phyloP scores from a whole-genome alignment of 2,329 filamentous ascomycete species.

The Fusarium sp. region DNA sequence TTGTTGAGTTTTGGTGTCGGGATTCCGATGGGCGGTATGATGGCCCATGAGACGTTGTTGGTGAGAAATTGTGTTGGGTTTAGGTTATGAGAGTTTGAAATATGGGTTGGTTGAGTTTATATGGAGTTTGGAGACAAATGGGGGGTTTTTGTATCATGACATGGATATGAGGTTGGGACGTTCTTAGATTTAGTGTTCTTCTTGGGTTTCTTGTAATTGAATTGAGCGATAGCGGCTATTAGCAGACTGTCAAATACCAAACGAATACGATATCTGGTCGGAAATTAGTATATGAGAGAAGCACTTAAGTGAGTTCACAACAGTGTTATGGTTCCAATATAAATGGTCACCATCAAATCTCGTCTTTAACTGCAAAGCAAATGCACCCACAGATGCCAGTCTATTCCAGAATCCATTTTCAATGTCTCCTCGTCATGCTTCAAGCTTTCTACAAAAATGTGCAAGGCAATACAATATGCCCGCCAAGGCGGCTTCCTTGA shows the following conservation, averaged over 20 bases:
- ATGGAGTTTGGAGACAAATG: slow-evolving; percentile 39
- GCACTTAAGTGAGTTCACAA: background rate
- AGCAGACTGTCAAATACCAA: slow-evolving; percentile 30
- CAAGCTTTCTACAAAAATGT: slow-evolving; percentile 16
- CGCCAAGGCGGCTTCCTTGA: background rate
- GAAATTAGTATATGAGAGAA: background rate
- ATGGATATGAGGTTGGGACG: slow-evolving; percentile 24
- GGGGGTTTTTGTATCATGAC: slow-evolving; percentile 16
- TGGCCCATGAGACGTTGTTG: slow-evolving; percentile 48
- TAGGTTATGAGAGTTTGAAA: background rate
- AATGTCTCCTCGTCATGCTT: slow-evolving; percentile 8
- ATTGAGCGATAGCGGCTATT: slow-evolving; percentile 31
- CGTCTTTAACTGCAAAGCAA: slow-evolving; percentile 1
- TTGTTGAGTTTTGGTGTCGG: slow-evolving; percentile 80
- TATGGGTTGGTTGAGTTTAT: slow-evolving; percentile 4
- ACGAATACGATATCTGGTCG: slow-evolving; percentile 2
- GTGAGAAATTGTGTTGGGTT: background rate
- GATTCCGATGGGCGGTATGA: slow-evolving; percentile 57
- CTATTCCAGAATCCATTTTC: slow-evolving; percentile 18
- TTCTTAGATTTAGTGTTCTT: slow-evolving; percentile 12
- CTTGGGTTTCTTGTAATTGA: slow-evolving; percentile 11
- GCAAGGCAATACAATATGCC: slow-evolving; percentile 18
- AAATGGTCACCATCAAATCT: background rate
- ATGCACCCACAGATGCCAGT: slow-evolving; percentile 11
- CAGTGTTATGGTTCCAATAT: background rate